A percentile compares a stretch with the other conserved stretches of the same genome.
phyloP scores from a whole-genome alignment of 2,329 filamentous ascomycete species.

The Fusarium albidum region DNA sequence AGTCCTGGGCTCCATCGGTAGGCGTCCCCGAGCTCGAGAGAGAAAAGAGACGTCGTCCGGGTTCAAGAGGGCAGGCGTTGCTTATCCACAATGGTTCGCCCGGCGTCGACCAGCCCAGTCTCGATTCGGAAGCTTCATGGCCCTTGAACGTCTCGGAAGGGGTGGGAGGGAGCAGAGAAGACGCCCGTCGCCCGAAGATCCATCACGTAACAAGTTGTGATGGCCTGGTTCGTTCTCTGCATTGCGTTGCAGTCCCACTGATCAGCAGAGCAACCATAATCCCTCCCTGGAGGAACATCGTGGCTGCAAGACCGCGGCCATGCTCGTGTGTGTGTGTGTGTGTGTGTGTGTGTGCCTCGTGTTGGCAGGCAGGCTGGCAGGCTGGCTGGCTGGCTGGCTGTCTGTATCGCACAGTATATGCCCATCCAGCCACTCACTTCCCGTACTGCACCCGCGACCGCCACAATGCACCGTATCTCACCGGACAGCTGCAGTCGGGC shows the following conservation, averaged over 20 bases:
- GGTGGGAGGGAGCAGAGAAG: background rate
- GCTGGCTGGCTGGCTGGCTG: too few relatives aligned
- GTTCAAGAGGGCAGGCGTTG: background rate
- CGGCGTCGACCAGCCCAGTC: conserved; percentile 32
- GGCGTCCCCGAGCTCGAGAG: too few relatives aligned
- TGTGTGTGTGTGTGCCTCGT: background rate
- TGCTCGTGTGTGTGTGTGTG: background rate
- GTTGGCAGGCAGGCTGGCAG: too few relatives aligned
- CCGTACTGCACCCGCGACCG: background rate
- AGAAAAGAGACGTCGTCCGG: background rate
- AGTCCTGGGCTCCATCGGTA: too few relatives aligned
- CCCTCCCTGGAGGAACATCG: background rate
- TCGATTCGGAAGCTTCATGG: conserved; percentile 30
- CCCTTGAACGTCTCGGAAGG: background rate
- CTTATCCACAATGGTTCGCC: too few relatives aligned
- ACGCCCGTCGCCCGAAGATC: conserved; percentile 22
- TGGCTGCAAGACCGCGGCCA: background rate
- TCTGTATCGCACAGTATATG: too few relatives aligned
- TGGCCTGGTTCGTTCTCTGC: conserved; percentile 12
- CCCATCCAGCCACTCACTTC: background rate
- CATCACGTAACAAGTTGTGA: conserved; percentile 34
- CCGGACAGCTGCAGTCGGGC: background rate
- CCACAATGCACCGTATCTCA: background rate
- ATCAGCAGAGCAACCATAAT: conserved; percentile 22
- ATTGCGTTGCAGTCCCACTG: conserved; percentile 2